Base-by-base conservation (phyloP, 805 yeast genomes). In the Starmerella geochares region DNA sequence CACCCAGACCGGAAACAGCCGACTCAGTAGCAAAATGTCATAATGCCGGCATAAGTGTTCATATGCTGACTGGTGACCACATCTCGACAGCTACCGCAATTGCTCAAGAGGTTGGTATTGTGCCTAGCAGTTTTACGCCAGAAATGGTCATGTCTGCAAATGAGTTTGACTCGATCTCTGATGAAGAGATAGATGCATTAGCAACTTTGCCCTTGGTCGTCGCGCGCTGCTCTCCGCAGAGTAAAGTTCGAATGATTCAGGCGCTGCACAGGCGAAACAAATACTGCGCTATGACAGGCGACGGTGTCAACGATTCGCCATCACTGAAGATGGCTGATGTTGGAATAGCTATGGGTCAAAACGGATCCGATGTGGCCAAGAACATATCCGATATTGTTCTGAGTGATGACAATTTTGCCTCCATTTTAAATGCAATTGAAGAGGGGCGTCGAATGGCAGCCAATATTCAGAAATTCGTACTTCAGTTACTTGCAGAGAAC, bases 311-410 rank as follows among this genome's bases (percentile, higher is more conserved):
- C 63, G 90, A 83, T 62, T 81, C 87, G 2, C 90, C 90, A 23
- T 76, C 83, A 31, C 69, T 83, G 65, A 82, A 82, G 63, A 78
- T 71, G 55, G 82, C 90, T 3, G 87, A 83, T 65, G 85, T 83
- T 50, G 90, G 90, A 56, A 81, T 83, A 64, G 86, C 90, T 10
- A 83, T 83, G 90, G 90, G 90, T 42, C 70, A 78, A 67, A 76
- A 81, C 53, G 90, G 90, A 4, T 79, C 85, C 11, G 90, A 83
- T 68, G 90, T 83, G 36, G 90, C 90, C n/a, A 83, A 83, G 63
- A 86, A 82, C 63, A 86, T 87, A 5, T 73, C 83, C 40, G 90
- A 83, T 64, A 81, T 83, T 64, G 84, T 83, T 16, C 71, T 83
- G 46, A 74, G 82, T 20, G 90, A 83, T 63, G 80, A 83, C 67